A percentile compares a stretch with the other conserved stretches of the same genome.
Conservation (phyloP, 2,329 filamentous ascomycete genomes). For the Orbilia oligospora region DNA sequence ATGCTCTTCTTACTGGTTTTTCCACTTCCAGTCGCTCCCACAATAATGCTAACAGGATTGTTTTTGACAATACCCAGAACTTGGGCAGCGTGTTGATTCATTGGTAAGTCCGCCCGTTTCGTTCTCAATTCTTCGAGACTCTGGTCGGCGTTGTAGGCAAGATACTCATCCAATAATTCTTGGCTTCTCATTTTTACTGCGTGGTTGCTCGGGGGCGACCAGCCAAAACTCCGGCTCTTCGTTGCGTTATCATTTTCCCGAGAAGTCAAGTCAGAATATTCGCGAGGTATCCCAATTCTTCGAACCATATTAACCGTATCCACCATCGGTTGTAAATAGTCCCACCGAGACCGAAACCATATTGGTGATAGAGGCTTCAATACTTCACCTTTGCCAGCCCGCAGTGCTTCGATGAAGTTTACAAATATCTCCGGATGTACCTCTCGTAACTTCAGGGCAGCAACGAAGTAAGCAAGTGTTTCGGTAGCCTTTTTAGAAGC, state of each 20-base stretch:
- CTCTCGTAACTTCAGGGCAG: slow-evolving; percentile 66
- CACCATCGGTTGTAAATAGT: slow-evolving; percentile 66
- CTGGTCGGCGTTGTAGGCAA: slow-evolving; percentile 62
- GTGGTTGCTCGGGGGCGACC: slow-evolving; percentile 56
- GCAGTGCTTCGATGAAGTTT: slow-evolving; percentile 66
- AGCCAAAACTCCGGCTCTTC: slow-evolving; percentile 30
- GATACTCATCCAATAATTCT: slow-evolving; percentile 61
- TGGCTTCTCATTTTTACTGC: slow-evolving; percentile 56
- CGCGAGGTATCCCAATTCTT: slow-evolving; percentile 66
- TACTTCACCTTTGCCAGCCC: slow-evolving; percentile 65
- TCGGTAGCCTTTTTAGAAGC: slow-evolving; percentile 66
- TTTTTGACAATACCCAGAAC: slow-evolving; percentile 67
- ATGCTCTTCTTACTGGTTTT: slow-evolving; percentile 66
- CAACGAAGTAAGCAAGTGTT: slow-evolving; percentile 66
- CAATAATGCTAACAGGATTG: slow-evolving; percentile 69
- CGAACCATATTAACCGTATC: slow-evolving; percentile 66
- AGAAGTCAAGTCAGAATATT: slow-evolving; percentile 39
- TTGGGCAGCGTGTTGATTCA: slow-evolving; percentile 66
- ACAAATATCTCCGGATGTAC: slow-evolving; percentile 65
- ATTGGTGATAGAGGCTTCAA: slow-evolving; percentile 65
- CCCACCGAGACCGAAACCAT: slow-evolving; percentile 64
- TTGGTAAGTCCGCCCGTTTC: slow-evolving; percentile 67
- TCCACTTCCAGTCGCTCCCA: slow-evolving; percentile 69
- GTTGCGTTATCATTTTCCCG: slow-evolving; percentile 1
- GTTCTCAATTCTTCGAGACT: slow-evolving; percentile 63